Base-by-base conservation (phyloP, 805 yeast species). In the Nakazawaea pomicola region DNA sequence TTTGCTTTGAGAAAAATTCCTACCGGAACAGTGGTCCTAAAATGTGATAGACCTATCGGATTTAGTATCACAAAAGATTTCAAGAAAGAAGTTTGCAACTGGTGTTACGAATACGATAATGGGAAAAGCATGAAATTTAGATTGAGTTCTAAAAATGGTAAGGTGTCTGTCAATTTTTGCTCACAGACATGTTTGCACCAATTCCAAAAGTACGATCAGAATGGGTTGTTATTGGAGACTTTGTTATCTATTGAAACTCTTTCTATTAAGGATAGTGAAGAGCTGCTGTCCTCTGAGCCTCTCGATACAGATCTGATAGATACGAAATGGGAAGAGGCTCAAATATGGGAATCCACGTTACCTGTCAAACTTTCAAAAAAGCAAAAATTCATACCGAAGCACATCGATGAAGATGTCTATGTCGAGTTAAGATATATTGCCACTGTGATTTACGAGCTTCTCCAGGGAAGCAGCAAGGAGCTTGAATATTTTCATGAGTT, bases 11-110 rank as follows among this genome's bases (percentile, higher is more conserved):
- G 25, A 2, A 44, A 51, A n/a, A 70, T 80, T 11, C 57, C 66
- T 11, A 49, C 54, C 25, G 74, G 65, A 7, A 65, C 75, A 1
- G 49, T 54, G 1, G 57, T 80, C 4, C 58, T 73, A 29, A 43
- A 34, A 7, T 69, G 74, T 14, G 45, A 52, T 3, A 41, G 54
- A 2, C 78, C 80, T 0, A 55, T 76, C 29, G 71, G 81, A 8
- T 60, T 68, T 12, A 63, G 75, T 1, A 64, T 80, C 3, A 56
- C 66, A 14, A 64, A 68, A 44, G 78, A 76, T 4, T 80, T 77
- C 54, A 68, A 74, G 37, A 79, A 78, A 47, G 87, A 80, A 49
- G 83, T 76, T 1, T 80, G 88, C 53, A 64, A 71, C 6, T 50
- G 53, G 45, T 80, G 88, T 48, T 76, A 67, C 50, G 40, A 47